Base-by-base conservation (phyloP, 164 flowering plant genomes). In the Magnolia sinica region DNA sequence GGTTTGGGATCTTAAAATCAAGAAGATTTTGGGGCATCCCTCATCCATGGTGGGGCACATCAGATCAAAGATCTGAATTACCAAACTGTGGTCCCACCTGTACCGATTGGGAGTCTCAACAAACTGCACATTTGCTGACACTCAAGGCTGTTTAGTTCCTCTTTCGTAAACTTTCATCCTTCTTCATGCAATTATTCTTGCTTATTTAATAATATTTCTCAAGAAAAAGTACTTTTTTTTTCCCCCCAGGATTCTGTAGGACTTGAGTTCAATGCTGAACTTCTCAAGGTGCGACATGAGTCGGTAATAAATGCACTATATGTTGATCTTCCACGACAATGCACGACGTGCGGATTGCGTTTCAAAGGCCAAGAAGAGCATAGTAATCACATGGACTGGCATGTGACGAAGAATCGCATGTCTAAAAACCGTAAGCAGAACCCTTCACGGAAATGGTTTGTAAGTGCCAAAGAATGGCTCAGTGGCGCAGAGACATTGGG, bases 301-400 rank as follows among this genome's bases (percentile, higher is more conserved):
- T 87, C 97, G 70, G 90, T 88, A 74, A 87, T 94, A 74, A 88
- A 74, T 72, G 89, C 95, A 78, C 73, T 96, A 8, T 96, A 91
- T 83, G 86, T 77, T 74, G 93, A 96, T 85, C 91, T 96, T 72
- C 97, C 97, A 31, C 86, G 98, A 79, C 97, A 94, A 76, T 96
- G 99, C 82, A 91, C 87, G 8, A 91, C 97, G 24, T 94, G 99
- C 83, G 98, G 98, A 49, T 86, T 90, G 68, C 90, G 99, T 13
- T 94, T 96, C 73, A 91, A 89, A 80, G 75, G 77, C 78, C 97
- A 96, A 86, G 98, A 94, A 61, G 95, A 91, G 82, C 99, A 94
- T 81, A 88, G 97, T 63, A 87, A 79, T 77, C 99, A 96, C 75
- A 96, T 96, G 98, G 98, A 96, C 83, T 96, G 99, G 99, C 99